A percentile compares a stretch with the other conserved stretches of the same genome.
phyloP scores from a whole-genome alignment of 1,284 basidiomycete species.

The Anthracocystis panici-leucophaei region DNA sequence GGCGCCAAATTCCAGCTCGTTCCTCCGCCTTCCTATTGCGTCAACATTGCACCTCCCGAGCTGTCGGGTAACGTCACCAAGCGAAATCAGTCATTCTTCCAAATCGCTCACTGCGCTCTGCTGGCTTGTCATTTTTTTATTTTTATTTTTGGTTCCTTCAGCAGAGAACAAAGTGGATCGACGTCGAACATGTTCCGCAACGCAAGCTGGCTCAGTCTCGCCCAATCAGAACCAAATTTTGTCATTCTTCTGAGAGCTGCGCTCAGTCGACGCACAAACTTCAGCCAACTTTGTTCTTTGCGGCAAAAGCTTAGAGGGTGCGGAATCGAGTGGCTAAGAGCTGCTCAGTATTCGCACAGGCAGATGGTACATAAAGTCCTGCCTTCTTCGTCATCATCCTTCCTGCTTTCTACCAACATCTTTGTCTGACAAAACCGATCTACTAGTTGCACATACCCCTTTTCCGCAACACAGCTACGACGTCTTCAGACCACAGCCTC shows the following conservation, averaged over 20 bases:
- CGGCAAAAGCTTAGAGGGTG: neutral
- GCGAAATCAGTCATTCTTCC: neutral
- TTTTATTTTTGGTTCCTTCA: neutral
- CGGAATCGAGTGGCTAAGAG: conserved; percentile 19
- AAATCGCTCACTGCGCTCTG: neutral
- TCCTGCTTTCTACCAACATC: conserved; percentile 8
- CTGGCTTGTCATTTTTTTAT: neutral
- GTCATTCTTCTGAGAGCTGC: neutral
- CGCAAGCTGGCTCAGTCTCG: neutral
- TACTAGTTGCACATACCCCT: conserved; percentile 50
- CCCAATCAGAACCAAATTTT: conserved; percentile 8
- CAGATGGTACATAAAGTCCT: conserved; percentile 35
- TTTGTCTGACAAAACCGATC: conserved; percentile 23
- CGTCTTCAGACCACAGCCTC: conserved; percentile 31
- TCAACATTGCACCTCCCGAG: conserved; percentile 18
- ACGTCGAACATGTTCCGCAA: conserved; percentile 18
- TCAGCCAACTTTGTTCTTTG: conserved; percentile 12
- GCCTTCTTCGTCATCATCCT: neutral
- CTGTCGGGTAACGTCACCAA: conserved; percentile 29
- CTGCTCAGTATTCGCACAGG: neutral
- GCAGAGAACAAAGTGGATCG: conserved; percentile 41
- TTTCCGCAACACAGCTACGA: conserved; percentile 25
- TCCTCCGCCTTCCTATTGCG: conserved; percentile 43
- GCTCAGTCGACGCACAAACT: conserved; percentile 34
- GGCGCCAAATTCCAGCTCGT: conserved; percentile 29